Evolutionary conservation across 441 rosid species (phyloP).

Genomic region (Pelargonium australe): DNA sequence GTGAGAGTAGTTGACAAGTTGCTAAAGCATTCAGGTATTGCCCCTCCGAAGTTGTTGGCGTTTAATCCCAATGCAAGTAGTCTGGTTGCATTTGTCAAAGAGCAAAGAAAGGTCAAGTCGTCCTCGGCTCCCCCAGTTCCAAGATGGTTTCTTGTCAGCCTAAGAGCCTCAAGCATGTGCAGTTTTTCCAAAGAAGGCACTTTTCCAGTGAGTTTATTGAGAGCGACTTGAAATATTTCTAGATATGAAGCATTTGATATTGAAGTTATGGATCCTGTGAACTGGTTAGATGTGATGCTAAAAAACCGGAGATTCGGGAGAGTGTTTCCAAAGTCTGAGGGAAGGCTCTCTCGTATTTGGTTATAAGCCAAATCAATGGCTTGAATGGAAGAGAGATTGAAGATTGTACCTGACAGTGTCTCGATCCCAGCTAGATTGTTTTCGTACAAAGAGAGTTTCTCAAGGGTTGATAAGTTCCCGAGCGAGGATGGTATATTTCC

Average conservation of each 20-base stretch:
- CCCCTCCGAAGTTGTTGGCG: constrained; percentile 14
- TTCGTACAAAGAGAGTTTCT: too few species aligned
- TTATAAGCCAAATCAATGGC: neutral
- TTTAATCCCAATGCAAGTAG: neutral
- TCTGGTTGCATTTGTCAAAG: constrained; percentile 19
- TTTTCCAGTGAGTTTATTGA: too few species aligned
- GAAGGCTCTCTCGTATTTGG: constrained; percentile 18
- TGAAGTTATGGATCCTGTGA: constrained; percentile 24
- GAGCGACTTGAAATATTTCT: neutral
- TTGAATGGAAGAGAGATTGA: constrained; percentile 19
- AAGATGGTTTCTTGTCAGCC: neutral
- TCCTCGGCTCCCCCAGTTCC: too few species aligned
- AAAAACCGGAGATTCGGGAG: constrained; percentile 12
- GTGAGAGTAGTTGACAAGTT: constrained; percentile 16
- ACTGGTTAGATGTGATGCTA: neutral
- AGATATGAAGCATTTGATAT: constrained; percentile 24
- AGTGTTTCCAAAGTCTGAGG: constrained; percentile 11
- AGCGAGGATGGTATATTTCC: constrained; percentile 21
- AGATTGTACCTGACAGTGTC: too few species aligned
- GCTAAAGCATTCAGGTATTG: constrained; percentile 14
- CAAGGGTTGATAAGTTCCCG: constrained; percentile 24
- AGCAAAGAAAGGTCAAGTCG: constrained; percentile 20
- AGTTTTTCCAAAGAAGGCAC: neutral
- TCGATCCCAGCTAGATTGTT: too few species aligned
- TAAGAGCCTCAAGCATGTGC: neutral